Base-by-base conservation (phyloP, 768 basidiomycete genomes). In the Mycena metata region DNA sequence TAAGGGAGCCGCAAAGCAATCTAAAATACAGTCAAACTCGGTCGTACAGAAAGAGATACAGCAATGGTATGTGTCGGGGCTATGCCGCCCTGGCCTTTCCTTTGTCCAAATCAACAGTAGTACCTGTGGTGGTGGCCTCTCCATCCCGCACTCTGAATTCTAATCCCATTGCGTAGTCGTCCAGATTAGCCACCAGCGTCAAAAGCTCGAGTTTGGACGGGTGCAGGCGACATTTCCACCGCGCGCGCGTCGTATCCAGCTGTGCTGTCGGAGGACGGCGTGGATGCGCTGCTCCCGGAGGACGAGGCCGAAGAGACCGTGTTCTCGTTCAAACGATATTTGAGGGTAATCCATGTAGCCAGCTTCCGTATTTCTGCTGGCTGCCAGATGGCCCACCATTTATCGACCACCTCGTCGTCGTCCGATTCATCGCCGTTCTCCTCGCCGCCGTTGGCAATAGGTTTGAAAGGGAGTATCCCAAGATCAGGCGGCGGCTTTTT, bases 301-400 rank as follows among this genome's bases (percentile, higher is more conserved):
- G 42, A 60, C 46, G 70, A 59, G 6, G 26, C 51, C 16, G 62
- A 50, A 62, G 65, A 66, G 46, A n/a, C 77, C 75, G 7, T 61
- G 4, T 78, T 77, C 6, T 76, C 81, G 56, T 83, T 78, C 23
- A 88, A 74, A 19, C 79, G 83, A 56, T 83, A 80, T 75, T 86
- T 87, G 72, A 83, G 80, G 46, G 83, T 80, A 36, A 93, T 79
- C 91, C 91, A 94, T 57, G 89, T 84, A 3, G 88, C 88, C 23
- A 94, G 77, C 74, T 87, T 90, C 58, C 78, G 74, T 65, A 95
- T 89, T 66, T 94, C 91, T 42, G 79, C 79, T 0, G 89, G 87
- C 11, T 91, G 83, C 80, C 84, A 86, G 78, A 94, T 90, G 15
- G 85, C 91, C 91, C 92, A 94, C 93, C 93, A 95, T n/a, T 79